Percentiles rank a stretch among this genome's conserved stretches.
Conservation (phyloP, 2,329 filamentous ascomycete genomes). For the Hymenoscyphus linearis region DNA sequence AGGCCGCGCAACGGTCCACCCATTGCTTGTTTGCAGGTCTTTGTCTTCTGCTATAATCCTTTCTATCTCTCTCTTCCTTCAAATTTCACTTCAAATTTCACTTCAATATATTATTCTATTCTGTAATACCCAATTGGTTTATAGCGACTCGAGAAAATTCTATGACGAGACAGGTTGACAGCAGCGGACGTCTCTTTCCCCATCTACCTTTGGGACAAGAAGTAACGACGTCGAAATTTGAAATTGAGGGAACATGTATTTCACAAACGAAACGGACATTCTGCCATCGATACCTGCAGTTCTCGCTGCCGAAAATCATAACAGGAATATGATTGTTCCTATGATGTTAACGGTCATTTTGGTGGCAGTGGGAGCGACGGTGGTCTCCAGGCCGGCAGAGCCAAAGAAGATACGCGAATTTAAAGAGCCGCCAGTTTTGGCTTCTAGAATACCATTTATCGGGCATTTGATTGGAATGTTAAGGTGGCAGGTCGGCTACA, state of each 20-base stretch:
- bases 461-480: constrained; percentile 43
- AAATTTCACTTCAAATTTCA: not conserved
- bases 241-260: constrained; percentile 2
- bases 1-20: not conserved
- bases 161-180: constrained; percentile 13
- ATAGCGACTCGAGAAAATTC: constrained; percentile 2
- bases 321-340: not conserved
- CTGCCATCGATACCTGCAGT: constrained; percentile 3
- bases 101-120: not conserved
- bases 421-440: constrained; percentile 39
- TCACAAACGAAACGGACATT: not conserved
- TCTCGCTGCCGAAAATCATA: not conserved
- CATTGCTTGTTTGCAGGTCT: not conserved
- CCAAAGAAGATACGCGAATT: constrained; percentile 3
- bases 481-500: constrained; percentile 34
- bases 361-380: not conserved
- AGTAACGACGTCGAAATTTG: not conserved
- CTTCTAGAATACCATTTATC: constrained; percentile 38
- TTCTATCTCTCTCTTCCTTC: not conserved
- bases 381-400: constrained; percentile 8
- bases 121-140: not conserved
- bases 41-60: not conserved
- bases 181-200: constrained; percentile 13
- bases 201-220: constrained; percentile 8
- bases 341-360: not conserved